These are phyloP conservation scores for Talaromyces verruculosus DNA, from an alignment of 2,329 filamentous ascomycete genomes.

Conservation along the genomic window DNA sequence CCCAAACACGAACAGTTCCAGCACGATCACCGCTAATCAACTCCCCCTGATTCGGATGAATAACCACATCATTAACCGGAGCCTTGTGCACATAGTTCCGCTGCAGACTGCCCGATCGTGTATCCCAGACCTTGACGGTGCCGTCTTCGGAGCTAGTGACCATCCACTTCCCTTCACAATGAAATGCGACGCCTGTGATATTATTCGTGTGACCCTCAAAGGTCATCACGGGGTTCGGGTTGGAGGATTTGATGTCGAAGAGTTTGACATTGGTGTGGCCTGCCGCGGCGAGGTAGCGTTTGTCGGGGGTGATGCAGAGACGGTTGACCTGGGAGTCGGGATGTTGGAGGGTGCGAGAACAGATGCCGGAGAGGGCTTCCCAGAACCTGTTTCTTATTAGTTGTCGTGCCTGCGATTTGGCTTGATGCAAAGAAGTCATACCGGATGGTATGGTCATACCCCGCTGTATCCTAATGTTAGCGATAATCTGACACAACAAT, in stretches of 20 bases:
- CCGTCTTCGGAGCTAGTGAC: constrained; percentile 96
- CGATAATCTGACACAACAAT: background rate
- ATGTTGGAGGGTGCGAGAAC: constrained; percentile 95
- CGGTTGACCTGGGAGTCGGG: constrained; percentile 98
- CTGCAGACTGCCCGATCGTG: constrained; percentile 78
- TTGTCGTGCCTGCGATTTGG: constrained; percentile 12
- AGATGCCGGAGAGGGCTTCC: constrained; percentile 97
- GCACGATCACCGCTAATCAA: constrained; percentile 93
- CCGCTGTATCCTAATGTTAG: constrained; percentile 49
- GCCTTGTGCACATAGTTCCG: constrained; percentile 88
- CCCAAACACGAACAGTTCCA: constrained; percentile 93
- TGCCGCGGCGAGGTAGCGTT: constrained; percentile 84
- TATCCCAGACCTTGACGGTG: constrained; percentile 97
- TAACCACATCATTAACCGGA: constrained; percentile 96
- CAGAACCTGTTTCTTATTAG: constrained; percentile 68
- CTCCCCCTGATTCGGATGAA: constrained; percentile 97
- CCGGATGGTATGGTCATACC: constrained; percentile 75
- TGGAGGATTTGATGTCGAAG: constrained; percentile 98
- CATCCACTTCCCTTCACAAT: constrained; percentile 99
- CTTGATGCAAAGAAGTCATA: constrained; percentile 39
- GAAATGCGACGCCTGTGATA: constrained; percentile 93
- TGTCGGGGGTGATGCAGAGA: constrained; percentile 96
- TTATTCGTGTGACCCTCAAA: constrained; percentile 97
- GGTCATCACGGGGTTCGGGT: constrained; percentile 85
- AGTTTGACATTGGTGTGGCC: constrained; percentile 88